These are phyloP conservation scores for Gremmenia infestans DNA, from an alignment of 2,329 filamentous ascomycete genomes.

Conservation along the genomic window DNA sequence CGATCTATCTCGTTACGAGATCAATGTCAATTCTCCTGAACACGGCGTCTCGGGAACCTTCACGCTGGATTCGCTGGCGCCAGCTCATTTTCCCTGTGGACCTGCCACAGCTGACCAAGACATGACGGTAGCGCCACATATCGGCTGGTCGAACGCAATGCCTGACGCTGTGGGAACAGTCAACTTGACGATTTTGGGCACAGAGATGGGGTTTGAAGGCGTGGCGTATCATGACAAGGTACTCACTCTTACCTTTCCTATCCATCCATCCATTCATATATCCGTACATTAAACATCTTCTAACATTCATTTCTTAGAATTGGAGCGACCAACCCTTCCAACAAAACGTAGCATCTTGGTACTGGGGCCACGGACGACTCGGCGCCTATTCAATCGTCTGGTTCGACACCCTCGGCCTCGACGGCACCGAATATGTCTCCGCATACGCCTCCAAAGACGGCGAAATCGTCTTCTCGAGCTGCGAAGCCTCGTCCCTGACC, in stretches of 20 bases:
- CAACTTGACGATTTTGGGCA: conserved; percentile 24
- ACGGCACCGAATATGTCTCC: conserved; percentile 24
- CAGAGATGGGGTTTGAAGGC: conserved; percentile 32
- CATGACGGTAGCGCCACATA: conserved; percentile 29
- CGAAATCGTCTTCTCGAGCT: conserved; percentile 26
- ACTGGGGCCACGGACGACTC: conserved; percentile 41
- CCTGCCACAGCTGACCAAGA: conserved; percentile 13
- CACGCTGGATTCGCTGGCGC: conserved; percentile 10
- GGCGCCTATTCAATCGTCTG: conserved; percentile 41
- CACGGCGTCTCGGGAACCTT: conserved; percentile 14
- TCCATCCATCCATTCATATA: too few species aligned
- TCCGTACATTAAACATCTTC: not conserved
- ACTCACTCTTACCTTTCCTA: not conserved
- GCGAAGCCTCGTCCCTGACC: conserved; percentile 11
- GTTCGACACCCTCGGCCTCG: conserved; percentile 34
- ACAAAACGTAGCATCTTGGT: conserved; percentile 33
- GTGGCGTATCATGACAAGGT: conserved; percentile 43
- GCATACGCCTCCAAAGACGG: conserved; percentile 31
- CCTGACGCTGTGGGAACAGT: conserved; percentile 33
- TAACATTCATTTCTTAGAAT: conserved; percentile 30
- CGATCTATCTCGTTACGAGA: conserved; percentile 12
- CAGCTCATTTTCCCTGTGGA: conserved; percentile 27
- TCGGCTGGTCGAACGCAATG: conserved; percentile 37
- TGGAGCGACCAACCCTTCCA: conserved; percentile 37
- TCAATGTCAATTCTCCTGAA: conserved; percentile 12